A percentile compares a stretch with the other conserved stretches of the same genome.
Evolutionary conservation across 2,329 filamentous ascomycete species (phyloP).

Genomic region (Hortaea sp.): DNA sequence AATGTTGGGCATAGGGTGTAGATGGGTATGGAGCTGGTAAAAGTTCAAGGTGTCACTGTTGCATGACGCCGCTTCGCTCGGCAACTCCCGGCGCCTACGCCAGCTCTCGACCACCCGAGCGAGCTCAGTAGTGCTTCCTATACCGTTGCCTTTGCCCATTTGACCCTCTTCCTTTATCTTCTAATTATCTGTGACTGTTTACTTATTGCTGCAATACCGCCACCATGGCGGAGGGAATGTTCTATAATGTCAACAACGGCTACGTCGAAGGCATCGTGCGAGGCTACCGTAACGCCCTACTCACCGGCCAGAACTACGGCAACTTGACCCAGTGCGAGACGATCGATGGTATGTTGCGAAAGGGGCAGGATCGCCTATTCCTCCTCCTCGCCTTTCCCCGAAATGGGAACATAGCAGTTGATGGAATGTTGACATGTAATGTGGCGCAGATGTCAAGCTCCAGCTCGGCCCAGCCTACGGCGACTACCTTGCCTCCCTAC

Average conservation of each 20-base stretch:
- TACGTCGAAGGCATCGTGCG: slow-evolving; percentile 97
- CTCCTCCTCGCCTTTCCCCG: too few species aligned
- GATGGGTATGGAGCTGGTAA: too few species aligned
- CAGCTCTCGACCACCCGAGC: too few species aligned
- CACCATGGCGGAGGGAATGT: slow-evolving; percentile 33
- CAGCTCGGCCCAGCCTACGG: slow-evolving; percentile 95
- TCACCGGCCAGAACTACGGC: slow-evolving; percentile 82
- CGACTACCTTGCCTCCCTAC: slow-evolving; percentile 87
- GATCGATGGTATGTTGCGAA: slow-evolving; percentile 63
- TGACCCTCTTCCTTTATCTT: too few species aligned
- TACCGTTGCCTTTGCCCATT: too few species aligned
- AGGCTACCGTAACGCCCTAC: slow-evolving; percentile 87
- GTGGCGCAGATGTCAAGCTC: slow-evolving; percentile 74
- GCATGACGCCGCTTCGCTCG: too few species aligned
- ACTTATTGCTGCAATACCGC: background rate
- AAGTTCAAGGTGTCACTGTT: too few species aligned
- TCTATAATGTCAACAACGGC: slow-evolving; percentile 47
- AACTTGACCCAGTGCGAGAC: slow-evolving; percentile 97
- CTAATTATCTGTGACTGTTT: background rate
- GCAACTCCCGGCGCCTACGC: too few species aligned
- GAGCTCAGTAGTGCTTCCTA: too few species aligned
- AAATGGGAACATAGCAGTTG: too few species aligned
- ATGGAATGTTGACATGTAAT: background rate
- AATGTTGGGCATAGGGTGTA: too few species aligned
- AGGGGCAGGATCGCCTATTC: too few species aligned